Percentiles rank a stretch among this genome's conserved stretches.
Conservation (phyloP, 2,329 filamentous ascomycete species). For the Sporothrix schenckii region DNA sequence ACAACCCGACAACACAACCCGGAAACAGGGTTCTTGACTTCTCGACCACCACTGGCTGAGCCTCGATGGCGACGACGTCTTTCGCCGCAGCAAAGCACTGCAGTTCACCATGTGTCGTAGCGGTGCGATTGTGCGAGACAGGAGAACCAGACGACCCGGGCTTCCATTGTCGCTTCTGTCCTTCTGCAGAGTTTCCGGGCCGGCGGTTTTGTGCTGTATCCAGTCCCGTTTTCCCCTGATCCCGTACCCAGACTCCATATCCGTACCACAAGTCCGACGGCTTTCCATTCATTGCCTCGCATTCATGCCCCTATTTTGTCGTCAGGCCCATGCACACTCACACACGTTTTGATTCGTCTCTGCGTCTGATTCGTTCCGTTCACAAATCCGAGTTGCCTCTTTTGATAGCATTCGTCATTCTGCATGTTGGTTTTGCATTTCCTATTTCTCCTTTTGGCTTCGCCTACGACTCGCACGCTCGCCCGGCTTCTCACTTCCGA, state of each 20-base stretch:
- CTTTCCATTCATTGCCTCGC: neutral
- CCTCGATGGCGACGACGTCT: neutral
- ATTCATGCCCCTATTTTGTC: neutral
- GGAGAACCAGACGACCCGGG: too few relatives aligned
- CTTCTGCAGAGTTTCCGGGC: neutral
- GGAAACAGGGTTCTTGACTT: neutral
- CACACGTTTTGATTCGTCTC: neutral
- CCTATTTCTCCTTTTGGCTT: neutral
- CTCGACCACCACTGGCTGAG: neutral
- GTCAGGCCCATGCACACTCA: too few relatives aligned
- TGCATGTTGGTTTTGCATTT: neutral
- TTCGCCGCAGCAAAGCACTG: neutral
- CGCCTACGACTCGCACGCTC: neutral
- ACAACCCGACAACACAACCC: neutral
- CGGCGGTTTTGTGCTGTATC: neutral
- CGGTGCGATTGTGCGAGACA: neutral
- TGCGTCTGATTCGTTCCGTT: neutral
- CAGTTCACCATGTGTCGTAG: neutral
- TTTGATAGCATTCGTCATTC: neutral
- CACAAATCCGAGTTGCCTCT: neutral
- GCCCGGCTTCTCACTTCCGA: constrained; percentile 2
- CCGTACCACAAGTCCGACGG: too few relatives aligned
- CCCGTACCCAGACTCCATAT: neutral
- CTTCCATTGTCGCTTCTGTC: neutral
- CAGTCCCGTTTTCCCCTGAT: neutral